Base-by-base conservation (phyloP, 1,284 basidiomycete genomes). In the Pseudozyma sp. region DNA sequence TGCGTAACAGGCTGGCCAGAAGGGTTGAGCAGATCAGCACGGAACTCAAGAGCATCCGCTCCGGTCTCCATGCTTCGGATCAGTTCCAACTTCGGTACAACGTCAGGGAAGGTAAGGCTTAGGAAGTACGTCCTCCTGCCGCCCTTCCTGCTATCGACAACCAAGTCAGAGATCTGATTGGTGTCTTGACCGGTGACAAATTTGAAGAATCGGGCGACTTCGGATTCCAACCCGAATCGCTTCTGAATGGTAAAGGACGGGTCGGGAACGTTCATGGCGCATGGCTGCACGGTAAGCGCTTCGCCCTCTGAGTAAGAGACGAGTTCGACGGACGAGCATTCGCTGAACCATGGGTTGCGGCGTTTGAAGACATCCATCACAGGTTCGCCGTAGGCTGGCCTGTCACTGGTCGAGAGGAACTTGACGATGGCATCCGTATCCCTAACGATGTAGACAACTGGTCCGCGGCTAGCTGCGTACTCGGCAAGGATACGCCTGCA, bases 41-140 rank as follows among this genome's bases (percentile, higher is more conserved):
- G 91, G 34, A 99, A 86, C 86, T 99, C 96, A 64, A 99, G 87
- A 0, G 95, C 96, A 81, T 99, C 95, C 1, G 91, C 92, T 4
- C 97, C 96, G n/a, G 89, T 88, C 0, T 90, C 90, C 67, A 97
- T 86, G 57, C 91, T 89, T 11, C 91, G 89, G 55, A 98, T 89
- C 44, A 90, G 86, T 12, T 88, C 86, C 40, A 96, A 87, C 0
- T 92, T 91, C 5, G 90, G 89, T 0, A 89, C 90, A 73, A 97
- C 83, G 83, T 97, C 92, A 0, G 95, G 93, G 86, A 95, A 95
- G 0, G 96, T 97, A 69, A 99, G 87, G 10, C 92, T 92, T 42
- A 99, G 88, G 89, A 98, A 97, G 86, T 95, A 94, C 0, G 94
- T 93, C n/a, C 54, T 63, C 9, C 69, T 63, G 12, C 68, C 73